Evolutionary conservation across 495 filamentous ascomycete genomes (phyloP).

Genomic region (Aspergillus cristatus): DNA sequence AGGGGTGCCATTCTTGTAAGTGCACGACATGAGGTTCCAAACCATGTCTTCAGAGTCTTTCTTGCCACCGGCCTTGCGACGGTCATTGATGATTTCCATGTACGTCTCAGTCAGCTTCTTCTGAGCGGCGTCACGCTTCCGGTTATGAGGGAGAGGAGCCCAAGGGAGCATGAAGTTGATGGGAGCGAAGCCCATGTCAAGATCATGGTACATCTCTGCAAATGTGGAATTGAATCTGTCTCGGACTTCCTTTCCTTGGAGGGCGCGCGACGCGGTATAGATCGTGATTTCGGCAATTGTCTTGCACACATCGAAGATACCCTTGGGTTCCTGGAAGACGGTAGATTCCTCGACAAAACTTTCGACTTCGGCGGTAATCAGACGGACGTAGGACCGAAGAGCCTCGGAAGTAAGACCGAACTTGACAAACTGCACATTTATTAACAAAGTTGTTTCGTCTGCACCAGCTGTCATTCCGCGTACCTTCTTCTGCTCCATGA

Average conservation of each 20-base stretch:
- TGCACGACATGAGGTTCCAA: slow-evolving; percentile 57
- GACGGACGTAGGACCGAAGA: slow-evolving; percentile 50
- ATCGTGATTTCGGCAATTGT: slow-evolving; percentile 54
- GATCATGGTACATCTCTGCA: slow-evolving; percentile 55
- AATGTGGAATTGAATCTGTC: slow-evolving; percentile 52
- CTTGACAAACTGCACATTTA: slow-evolving; percentile 49
- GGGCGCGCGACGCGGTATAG: slow-evolving; percentile 55
- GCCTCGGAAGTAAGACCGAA: slow-evolving; percentile 54
- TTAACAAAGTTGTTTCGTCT: slow-evolving; percentile 2
- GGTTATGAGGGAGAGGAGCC: slow-evolving; percentile 54
- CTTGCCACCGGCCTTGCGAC: slow-evolving; percentile 38
- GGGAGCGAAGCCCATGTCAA: slow-evolving; percentile 56
- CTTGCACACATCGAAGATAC: slow-evolving; percentile 44
- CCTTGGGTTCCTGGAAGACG: slow-evolving; percentile 34
- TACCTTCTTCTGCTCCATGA: slow-evolving; percentile 65
- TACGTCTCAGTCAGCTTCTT: slow-evolving; percentile 49
- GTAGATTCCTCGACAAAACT: slow-evolving; percentile 40
- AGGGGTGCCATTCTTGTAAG: slow-evolving; percentile 52
- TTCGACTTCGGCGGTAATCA: slow-evolving; percentile 46
- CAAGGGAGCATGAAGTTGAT: slow-evolving; percentile 60
- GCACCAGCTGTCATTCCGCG: not conserved
- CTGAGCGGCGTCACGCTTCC: slow-evolving; percentile 49
- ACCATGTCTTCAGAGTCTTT: slow-evolving; percentile 56
- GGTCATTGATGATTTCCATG: slow-evolving; percentile 48
- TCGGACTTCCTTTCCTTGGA: slow-evolving; percentile 58